These are phyloP conservation scores for Sporisorium exsertum DNA, from an alignment of 1,284 basidiomycete species.

Conservation along the genomic window DNA sequence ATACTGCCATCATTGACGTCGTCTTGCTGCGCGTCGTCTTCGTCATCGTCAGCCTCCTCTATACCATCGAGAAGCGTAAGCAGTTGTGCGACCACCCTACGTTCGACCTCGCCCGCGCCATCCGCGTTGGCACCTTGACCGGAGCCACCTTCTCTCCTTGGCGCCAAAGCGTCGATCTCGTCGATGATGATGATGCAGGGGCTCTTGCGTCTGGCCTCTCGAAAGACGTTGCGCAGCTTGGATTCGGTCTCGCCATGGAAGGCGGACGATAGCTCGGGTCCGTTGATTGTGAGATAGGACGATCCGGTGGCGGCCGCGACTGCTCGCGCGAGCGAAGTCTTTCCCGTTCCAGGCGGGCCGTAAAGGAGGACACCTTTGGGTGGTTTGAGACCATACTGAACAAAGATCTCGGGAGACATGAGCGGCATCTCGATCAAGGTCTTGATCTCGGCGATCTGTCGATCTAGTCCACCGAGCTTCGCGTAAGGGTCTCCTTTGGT, in stretches of 20 bases:
- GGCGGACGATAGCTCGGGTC: constrained; percentile 91
- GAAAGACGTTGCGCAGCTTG: constrained; percentile 87
- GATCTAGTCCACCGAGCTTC: constrained; percentile 86
- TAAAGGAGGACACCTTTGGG: constrained; percentile 67
- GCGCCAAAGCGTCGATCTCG: constrained; percentile 95
- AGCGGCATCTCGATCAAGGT: constrained; percentile 96
- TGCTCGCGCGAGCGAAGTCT: constrained; percentile 66
- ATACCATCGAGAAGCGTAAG: constrained; percentile 96
- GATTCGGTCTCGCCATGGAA: constrained; percentile 98
- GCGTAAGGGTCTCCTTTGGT: constrained; percentile 71
- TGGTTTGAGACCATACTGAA: constrained; percentile 77
- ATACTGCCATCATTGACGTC: constrained; percentile 24
- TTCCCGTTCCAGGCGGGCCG: constrained; percentile 69
- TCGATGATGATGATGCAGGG: constrained; percentile 91
- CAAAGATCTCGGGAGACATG: constrained; percentile 87
- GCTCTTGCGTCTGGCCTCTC: constrained; percentile 81
- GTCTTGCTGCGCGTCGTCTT: constrained; percentile 42
- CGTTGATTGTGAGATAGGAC: constrained; percentile 77
- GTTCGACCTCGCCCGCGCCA: constrained; percentile 82
- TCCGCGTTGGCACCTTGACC: constrained; percentile 76
- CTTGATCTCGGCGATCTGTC: constrained; percentile 88
- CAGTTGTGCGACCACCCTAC: constrained; percentile 92
- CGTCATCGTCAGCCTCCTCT: constrained; percentile 60
- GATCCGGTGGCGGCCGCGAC: constrained; percentile 61
- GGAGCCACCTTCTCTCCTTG: constrained; percentile 84